Evolutionary conservation across 1,284 basidiomycete genomes (phyloP), one percentile per base, ranked within the genome.

Genomic region (Farysia itapuensis): DNA sequence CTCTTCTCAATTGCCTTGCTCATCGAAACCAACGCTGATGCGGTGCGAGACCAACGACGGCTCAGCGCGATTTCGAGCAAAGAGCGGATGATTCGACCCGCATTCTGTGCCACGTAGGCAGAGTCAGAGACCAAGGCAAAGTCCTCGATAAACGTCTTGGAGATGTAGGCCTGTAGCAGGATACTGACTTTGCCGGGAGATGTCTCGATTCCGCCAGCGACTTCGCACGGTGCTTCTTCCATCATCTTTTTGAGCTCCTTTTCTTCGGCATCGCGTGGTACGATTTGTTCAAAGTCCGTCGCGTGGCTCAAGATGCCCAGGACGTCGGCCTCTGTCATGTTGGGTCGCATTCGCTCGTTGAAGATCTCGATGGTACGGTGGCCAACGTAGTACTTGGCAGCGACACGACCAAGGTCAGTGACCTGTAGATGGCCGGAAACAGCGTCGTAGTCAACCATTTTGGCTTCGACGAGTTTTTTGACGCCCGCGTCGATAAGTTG

Each of bases 71-170:
- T 95, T 77, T 99, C 95, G 14, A 97, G 82, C 6, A 99, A 81
- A 14, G 94, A 90, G 16, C 95, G 86, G 46, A 92, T 84, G 67
- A 99, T 96, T 59, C 95, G 88, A 6, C 89, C 92, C 6, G 88
- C 90, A 70, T 98, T 99, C 77, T 84, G 78, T 4, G 78, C 69
- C 13, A 78, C 89, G 72, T 96, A 99, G 4, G 87, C 90, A 66
- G 86, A 87, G 75, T 99, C 95, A 0, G 94, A 98, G 2, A 98
- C 88, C 39, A 99, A 81, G 8, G 95, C 95, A 76, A 97, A 99
- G 79, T 99, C 95, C 52, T 96, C 89, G 19, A 97, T 81, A 33
- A 81, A 82, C 18, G 84, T 82, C 40, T 83, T 81, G 19, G 91
- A 96, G 54, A 99, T 90, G 77, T 85, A 89, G 4, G 86, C 88